A percentile compares a stretch with the other conserved stretches of the same genome.
These are phyloP conservation scores for Zasmidium cellare DNA, from an alignment of 2,329 filamentous ascomycete genomes.

Conservation along the genomic window DNA sequence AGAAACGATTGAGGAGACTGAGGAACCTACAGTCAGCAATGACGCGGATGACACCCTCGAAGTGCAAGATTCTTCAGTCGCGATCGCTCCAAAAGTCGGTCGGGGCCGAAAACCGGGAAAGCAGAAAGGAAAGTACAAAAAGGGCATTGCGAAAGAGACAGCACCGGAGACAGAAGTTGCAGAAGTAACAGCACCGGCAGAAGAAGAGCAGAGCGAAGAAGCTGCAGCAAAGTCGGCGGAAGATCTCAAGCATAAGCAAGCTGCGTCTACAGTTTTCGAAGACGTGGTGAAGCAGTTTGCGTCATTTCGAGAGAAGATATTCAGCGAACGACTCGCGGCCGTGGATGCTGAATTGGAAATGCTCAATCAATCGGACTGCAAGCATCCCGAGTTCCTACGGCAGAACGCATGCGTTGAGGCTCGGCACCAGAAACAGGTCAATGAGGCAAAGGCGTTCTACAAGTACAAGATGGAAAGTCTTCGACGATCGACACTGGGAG, in stretches of 20 bases:
- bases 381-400: slow-evolving; percentile 87
- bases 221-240: slow-evolving; percentile 51
- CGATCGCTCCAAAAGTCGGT: slow-evolving; percentile 36
- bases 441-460: slow-evolving; percentile 71
- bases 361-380: slow-evolving; percentile 59
- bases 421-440: slow-evolving; percentile 76
- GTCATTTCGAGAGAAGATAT: slow-evolving; percentile 80
- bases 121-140: slow-evolving; percentile 24
- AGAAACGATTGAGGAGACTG: slow-evolving; percentile 35
- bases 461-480: slow-evolving; percentile 73
- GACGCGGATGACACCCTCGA: slow-evolving; percentile 23
- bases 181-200: slow-evolving; percentile 10
- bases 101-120: slow-evolving; percentile 43
- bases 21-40: slow-evolving; percentile 23
- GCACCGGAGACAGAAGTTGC: slow-evolving; percentile 14
- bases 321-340: slow-evolving; percentile 82
- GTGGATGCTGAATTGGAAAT: slow-evolving; percentile 69
- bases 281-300: slow-evolving; percentile 87
- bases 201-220: slow-evolving; percentile 30
- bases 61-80: slow-evolving; percentile 35
- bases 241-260: slow-evolving; percentile 45
- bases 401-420: slow-evolving; percentile 87
- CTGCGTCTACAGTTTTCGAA: slow-evolving; percentile 49
- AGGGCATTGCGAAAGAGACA: slow-evolving; percentile 32
- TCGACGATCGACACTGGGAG: slow-evolving; percentile 72